phyloP scores from a whole-genome alignment of 768 basidiomycete genomes.

The Xerocomellus amylosporus region DNA sequence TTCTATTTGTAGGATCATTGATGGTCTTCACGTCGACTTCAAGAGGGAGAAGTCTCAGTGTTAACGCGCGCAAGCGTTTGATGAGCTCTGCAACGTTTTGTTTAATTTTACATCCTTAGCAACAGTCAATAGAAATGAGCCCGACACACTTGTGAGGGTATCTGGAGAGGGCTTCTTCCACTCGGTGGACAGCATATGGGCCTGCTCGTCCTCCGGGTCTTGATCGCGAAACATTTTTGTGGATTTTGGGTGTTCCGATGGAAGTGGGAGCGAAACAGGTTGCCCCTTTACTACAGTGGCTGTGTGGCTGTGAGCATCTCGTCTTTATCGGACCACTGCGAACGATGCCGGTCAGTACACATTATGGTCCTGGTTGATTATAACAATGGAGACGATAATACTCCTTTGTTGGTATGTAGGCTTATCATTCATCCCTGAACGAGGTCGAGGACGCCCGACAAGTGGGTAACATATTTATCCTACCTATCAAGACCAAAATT shows the following conservation, averaged over 20 bases:
- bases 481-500: slow-evolving; percentile 89
- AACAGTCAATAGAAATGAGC: neutral
- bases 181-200: slow-evolving; percentile 43
- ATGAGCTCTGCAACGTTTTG: slow-evolving; percentile 63
- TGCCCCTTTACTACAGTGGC: neutral
- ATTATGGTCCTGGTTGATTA: neutral
- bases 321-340: slow-evolving; percentile 13
- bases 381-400: slow-evolving; percentile 1
- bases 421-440: slow-evolving; percentile 94
- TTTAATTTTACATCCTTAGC: neutral
- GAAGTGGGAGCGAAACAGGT: neutral
- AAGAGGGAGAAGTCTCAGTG: slow-evolving; percentile 71
- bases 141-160: slow-evolving; percentile 66
- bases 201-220: slow-evolving; percentile 36
- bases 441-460: slow-evolving; percentile 76
- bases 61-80: slow-evolving; percentile 74
- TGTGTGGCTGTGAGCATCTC: slow-evolving; percentile 28
- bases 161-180: slow-evolving; percentile 61
- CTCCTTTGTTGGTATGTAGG: slow-evolving; percentile 45
- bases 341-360: slow-evolving; percentile 52
- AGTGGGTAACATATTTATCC: slow-evolving; percentile 85
- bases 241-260: neutral
- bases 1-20: slow-evolving; percentile 72
- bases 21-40: slow-evolving; percentile 69
- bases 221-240: slow-evolving; percentile 27